Conservation (phyloP, 2,329 filamentous ascomycete species). For the Fusarium robinianum region DNA sequence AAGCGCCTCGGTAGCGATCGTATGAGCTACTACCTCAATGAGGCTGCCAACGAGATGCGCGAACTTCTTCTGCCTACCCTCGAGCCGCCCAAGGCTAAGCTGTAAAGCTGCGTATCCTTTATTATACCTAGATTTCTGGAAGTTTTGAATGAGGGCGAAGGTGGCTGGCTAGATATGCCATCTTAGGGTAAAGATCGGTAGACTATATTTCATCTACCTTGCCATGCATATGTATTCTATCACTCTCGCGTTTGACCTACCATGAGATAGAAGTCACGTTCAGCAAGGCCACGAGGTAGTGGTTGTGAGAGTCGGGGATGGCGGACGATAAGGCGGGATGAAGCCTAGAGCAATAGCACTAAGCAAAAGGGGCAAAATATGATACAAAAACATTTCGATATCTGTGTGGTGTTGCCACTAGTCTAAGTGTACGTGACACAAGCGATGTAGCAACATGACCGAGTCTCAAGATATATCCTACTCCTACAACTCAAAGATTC, state of each 20-base stretch:
- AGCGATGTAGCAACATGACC: conserved; percentile 1
- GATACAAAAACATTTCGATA: conserved; percentile 13
- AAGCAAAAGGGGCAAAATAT: conserved; percentile 10
- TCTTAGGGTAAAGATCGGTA: neutral
- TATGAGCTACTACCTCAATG: conserved; percentile 95
- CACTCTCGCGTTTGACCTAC: conserved; percentile 18
- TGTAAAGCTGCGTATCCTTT: conserved; percentile 56
- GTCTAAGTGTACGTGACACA: conserved; percentile 20
- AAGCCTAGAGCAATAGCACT: conserved; percentile 1
- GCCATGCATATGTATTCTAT: too few species aligned
- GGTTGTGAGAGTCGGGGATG: neutral
- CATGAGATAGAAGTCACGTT: conserved; percentile 4
- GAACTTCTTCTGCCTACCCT: conserved; percentile 83
- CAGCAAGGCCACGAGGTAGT: too few species aligned
- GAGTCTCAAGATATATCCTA: conserved; percentile 22
- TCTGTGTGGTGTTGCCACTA: conserved; percentile 7
- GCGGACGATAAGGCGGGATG: conserved; percentile 1
- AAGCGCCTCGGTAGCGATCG: conserved; percentile 88
- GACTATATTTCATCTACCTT: conserved; percentile 5
- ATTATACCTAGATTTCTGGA: conserved; percentile 7
- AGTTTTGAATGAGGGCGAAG: too few species aligned
- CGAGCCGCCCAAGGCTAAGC: conserved; percentile 81
- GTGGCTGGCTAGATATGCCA: conserved; percentile 3
- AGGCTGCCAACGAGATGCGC: conserved; percentile 87
- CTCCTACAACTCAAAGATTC: conserved; percentile 22